phyloP scores from a whole-genome alignment of 164 flowering plant species.

The Tetracentron sinense region DNA sequence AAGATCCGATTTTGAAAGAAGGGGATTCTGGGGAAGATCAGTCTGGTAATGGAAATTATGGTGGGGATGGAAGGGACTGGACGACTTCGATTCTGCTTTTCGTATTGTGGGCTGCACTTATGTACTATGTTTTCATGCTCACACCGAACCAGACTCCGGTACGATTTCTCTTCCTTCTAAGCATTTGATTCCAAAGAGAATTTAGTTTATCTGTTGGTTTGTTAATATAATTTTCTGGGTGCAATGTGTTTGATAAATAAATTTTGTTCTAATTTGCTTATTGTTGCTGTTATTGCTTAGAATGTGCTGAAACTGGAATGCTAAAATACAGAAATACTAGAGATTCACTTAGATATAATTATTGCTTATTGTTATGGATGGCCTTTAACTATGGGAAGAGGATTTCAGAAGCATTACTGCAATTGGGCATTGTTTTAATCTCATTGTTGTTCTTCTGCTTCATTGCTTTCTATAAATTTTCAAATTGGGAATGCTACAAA shows the following conservation, averaged over 20 bases:
- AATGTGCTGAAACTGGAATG: no score
- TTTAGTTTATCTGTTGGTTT: not conserved
- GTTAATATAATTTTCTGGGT: not conserved
- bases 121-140: conserved; percentile 78
- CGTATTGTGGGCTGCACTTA: conserved; percentile 60
- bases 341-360: no score
- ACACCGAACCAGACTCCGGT: conserved; percentile 94
- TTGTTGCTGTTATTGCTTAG: not conserved
- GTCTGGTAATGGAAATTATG: conserved; percentile 27
- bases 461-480: no score
- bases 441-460: no score
- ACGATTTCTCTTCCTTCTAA: conserved; percentile 8
- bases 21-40: conserved; percentile 19
- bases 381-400: no score
- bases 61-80: conserved; percentile 64
- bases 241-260: no score
- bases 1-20: conserved; percentile 26
- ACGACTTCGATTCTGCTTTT: conserved; percentile 73
- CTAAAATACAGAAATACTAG: no score
- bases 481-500: not conserved
- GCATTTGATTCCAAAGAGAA: not conserved
- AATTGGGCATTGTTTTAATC: no score
- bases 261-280: no score
- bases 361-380: no score
- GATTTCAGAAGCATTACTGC: no score